phyloP scores from a whole-genome alignment of 192 early-diverging fungal species.

The Podila verticillata region DNA sequence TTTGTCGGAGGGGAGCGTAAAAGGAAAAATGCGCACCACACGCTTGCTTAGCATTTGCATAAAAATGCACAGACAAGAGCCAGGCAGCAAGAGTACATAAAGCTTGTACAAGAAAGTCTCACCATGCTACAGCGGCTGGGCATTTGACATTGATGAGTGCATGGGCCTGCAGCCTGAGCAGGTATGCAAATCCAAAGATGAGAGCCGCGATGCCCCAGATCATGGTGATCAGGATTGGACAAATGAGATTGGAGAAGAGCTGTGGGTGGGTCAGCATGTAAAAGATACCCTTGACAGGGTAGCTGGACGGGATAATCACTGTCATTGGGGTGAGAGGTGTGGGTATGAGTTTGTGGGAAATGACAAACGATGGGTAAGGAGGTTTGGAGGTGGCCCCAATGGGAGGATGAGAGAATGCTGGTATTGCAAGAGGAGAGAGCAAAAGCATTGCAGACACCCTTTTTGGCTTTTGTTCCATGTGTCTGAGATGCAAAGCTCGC shows the following conservation, averaged over 20 bases:
- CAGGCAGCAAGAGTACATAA: neutral
- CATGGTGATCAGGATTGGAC: slow-evolving; percentile 62
- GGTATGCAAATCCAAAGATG: slow-evolving; percentile 63
- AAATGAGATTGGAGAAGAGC: slow-evolving; percentile 53
- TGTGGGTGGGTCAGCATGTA: slow-evolving; percentile 58
- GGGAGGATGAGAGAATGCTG: too few species aligned
- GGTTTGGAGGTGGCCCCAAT: neutral
- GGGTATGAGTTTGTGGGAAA: neutral
- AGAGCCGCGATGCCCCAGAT: slow-evolving; percentile 55
- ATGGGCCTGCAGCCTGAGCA: slow-evolving; percentile 67
- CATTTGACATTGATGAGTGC: slow-evolving; percentile 59
- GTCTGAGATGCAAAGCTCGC: too few species aligned
- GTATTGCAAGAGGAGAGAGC: too few species aligned
- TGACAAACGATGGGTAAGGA: neutral
- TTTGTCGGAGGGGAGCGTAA: too few species aligned
- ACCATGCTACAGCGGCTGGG: slow-evolving; percentile 71
- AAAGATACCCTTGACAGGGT: slow-evolving; percentile 50
- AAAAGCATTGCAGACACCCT: too few species aligned
- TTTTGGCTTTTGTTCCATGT: too few species aligned
- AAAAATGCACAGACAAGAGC: neutral
- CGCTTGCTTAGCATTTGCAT: neutral
- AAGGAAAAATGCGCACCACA: neutral
- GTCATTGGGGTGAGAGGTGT: neutral
- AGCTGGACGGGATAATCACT: slow-evolving; percentile 33
- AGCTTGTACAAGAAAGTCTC: neutral